Evolutionary conservation across 352 stramenopile species (phyloP), one percentile per base, ranked within the genome.

Genomic region (Pythium sukuiense): DNA sequence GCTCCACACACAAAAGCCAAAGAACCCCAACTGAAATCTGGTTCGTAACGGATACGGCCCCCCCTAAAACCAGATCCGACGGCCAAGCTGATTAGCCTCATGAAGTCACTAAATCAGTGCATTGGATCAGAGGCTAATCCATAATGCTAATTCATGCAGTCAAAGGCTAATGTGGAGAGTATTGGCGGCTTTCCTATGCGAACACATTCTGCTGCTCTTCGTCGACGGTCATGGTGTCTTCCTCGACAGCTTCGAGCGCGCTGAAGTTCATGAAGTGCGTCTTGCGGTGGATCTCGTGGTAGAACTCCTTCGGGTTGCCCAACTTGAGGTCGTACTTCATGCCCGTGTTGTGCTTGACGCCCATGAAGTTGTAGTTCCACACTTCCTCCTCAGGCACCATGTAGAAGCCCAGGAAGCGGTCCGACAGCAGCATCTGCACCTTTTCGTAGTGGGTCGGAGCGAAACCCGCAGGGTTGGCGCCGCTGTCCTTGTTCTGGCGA

Each of bases 301-400:
- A 99, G 72, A 99, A 99, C 63, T 96, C 94, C 74, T 99, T 98
- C n/a, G 98, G 98, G 71, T 98, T 97, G 69, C 97, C 97, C 39
- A 99, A 88, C 70, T 97, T 98, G 39, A 99, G 77, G 68, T 90
- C 82, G 73, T 99, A 99, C 69, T 99, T 96, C 97, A 99, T 99
- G 41, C 85, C 89, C 24, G 85, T 89, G 57, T 93, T 98, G 85
- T 99, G 97, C 74, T 99, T 99, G 48, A 99, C 96, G 59, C 97
- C 98, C 88, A 99, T 98, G 72, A 99, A 99, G 73, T 99, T 99
- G 83, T 99, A 99, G 80, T 99, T 99, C 98, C 98, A 99, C 57
- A 99, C 81, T 24, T 98, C 94, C 64, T 98, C 95, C 54, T 98
- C 94, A 8, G 98, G 98, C 54, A 99, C 96, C 94, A 99, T 98